Percentiles rank a stretch among this genome's conserved stretches.
phyloP scores from a whole-genome alignment of 352 stramenopile genomes.

The Phytophthora uliginosa region DNA sequence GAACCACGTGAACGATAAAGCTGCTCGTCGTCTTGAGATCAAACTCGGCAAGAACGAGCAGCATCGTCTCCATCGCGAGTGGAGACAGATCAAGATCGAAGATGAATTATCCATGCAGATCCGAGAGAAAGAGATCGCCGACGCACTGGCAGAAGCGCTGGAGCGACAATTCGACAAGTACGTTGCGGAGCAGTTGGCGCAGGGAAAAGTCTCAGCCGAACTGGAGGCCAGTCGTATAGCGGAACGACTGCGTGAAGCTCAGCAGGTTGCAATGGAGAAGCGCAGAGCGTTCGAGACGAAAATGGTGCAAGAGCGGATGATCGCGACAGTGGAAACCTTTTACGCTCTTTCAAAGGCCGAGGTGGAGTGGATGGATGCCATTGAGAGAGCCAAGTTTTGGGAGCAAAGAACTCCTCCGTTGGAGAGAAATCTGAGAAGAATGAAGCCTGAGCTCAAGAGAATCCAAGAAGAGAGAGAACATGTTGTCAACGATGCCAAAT shows the following conservation, averaged over 20 bases:
- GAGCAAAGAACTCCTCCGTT: constrained; percentile 25
- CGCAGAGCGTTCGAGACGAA: constrained; percentile 57
- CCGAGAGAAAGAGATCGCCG: constrained; percentile 57
- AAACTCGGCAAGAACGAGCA: constrained; percentile 86
- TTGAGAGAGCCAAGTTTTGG: constrained; percentile 59
- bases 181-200: constrained; percentile 63
- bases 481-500: constrained; percentile 61
- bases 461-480: constrained; percentile 62
- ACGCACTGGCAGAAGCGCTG: constrained; percentile 50
- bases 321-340: constrained; percentile 69
- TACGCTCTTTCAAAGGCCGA: constrained; percentile 42
- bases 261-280: constrained; percentile 56
- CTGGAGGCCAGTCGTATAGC: constrained; percentile 52
- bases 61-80: constrained; percentile 78
- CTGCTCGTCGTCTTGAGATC: constrained; percentile 76
- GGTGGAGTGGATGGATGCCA: constrained; percentile 61
- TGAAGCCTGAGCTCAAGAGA: constrained; percentile 54
- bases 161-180: constrained; percentile 74
- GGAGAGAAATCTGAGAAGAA: constrained; percentile 38
- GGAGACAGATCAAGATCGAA: constrained; percentile 70
- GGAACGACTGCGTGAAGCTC: constrained; percentile 57
- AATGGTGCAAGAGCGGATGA: constrained; percentile 75
- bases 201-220: constrained; percentile 59
- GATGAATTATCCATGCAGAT: constrained; percentile 72
- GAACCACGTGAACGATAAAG: constrained; percentile 71